Conservation (phyloP, 306 rosid genomes). For the Malus asiatica region DNA sequence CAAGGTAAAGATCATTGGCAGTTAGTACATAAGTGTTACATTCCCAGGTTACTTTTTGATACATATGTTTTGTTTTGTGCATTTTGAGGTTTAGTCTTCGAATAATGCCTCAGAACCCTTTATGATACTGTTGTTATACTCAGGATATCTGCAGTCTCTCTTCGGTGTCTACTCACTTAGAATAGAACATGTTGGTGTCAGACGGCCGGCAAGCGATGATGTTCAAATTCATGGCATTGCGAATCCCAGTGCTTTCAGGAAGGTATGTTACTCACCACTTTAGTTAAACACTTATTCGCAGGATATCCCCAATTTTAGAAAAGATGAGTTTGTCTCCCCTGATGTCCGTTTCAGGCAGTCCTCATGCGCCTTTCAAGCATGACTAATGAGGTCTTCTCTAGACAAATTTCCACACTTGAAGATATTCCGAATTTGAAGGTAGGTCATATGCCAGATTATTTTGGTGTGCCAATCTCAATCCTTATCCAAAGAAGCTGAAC, state of each 20-base stretch:
- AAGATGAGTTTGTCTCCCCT: conserved; percentile 11
- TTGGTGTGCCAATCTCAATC: neutral
- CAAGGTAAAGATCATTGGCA: conserved; percentile 46
- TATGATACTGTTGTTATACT: neutral
- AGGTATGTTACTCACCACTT: conserved; percentile 45
- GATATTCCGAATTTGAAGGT: conserved; percentile 53
- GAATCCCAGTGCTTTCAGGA: conserved; percentile 72
- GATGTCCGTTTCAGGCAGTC: conserved; percentile 64
- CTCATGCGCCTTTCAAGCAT: conserved; percentile 55
- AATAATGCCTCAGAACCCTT: neutral
- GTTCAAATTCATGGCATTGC: conserved; percentile 85
- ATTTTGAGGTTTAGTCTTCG: neutral
- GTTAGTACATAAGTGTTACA: neutral
- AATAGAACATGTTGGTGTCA: conserved; percentile 73
- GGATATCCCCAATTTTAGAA: neutral
- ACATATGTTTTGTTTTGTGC: neutral
- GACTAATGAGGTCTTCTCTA: conserved; percentile 50
- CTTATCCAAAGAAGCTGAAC: neutral
- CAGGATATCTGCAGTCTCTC: conserved; percentile 84
- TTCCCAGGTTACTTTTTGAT: neutral
- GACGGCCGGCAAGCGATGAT: conserved; percentile 87
- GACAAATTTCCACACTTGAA: conserved; percentile 50
- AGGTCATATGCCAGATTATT: conserved; percentile 6
- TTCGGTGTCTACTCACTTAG: conserved; percentile 78
- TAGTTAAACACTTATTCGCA: neutral